Base-by-base conservation (phyloP, 2,329 filamentous ascomycete species). In the Cercospora janseana region DNA sequence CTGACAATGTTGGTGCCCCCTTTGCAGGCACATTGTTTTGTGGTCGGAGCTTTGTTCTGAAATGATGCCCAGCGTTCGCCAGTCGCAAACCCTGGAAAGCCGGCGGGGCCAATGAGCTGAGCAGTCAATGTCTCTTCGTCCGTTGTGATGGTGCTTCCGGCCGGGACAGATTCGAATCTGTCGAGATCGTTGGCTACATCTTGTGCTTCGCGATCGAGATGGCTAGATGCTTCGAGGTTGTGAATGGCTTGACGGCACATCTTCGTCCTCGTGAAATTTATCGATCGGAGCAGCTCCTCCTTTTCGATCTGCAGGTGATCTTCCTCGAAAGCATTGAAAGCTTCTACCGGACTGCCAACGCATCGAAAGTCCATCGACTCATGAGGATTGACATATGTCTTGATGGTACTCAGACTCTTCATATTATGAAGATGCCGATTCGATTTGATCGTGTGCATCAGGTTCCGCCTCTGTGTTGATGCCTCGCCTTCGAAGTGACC, bases 11-110 rank as follows among this genome's bases (percentile, higher is more conserved):
- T 32, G 16, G 24, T 20, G 18, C 40, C 21, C 10, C 28, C 28
- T 46, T 54, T 34, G 40, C 21, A 27, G n/a, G 42, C 15, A 18
- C 35, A 42, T 42, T 38, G 26, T 27, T 46, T 20, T 26, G 44
- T 8, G 20, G 15, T 41, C 24, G 21, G 26, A 32, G 26, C 21
- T 31, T 35, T 10, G 31, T 46, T 35, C 10, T 46, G 44, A 13
- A 46, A 15, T 13, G 44, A 46, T 24, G 42, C 43, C 51, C 51
- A 54, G 12, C 49, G 24, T n/a, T 46, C 37, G 12, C 40, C 51
- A 23, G 51, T 54, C 3, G 41, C 35, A 5, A 41, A 10, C 15
- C 32, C 51, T 27, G 32, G 26, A 28, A 42, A 46, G 13, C 46
- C 41, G 5, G 51, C 34, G 9, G 51, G 51, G 3, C 51, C 51